These are phyloP conservation scores for Posidonia oceanica DNA, from an alignment of 116 monocot genomes.

Conservation along the genomic window DNA sequence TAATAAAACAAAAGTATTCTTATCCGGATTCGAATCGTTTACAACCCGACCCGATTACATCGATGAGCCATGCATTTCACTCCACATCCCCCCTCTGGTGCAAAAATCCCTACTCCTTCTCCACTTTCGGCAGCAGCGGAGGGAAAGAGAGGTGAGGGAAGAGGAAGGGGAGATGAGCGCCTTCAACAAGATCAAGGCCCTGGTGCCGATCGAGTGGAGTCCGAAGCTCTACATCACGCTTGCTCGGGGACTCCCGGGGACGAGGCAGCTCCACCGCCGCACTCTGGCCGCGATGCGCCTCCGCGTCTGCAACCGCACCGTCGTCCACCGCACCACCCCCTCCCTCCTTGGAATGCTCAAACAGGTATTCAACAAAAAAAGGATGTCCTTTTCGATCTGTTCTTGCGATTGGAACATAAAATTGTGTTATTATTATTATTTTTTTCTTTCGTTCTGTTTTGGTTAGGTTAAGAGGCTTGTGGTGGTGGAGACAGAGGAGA, in stretches of 20 bases:
- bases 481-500: slow-evolving; percentile 84
- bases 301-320: slow-evolving; percentile 87
- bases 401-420: not conserved
- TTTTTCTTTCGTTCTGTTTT: not conserved
- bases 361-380: slow-evolving; percentile 33
- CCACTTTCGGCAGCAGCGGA: not conserved
- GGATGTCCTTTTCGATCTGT: not conserved
- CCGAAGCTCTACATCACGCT: slow-evolving; percentile 75
- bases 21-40: too few relatives aligned
- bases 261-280: slow-evolving; percentile 82
- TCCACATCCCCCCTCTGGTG: too few relatives aligned
- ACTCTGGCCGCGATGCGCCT: slow-evolving; percentile 95
- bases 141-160: not conserved
- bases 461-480: slow-evolving; percentile 84
- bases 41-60: too few relatives aligned
- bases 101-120: not conserved
- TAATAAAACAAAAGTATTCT: too few relatives aligned
- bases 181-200: slow-evolving; percentile 25
- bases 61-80: too few relatives aligned
- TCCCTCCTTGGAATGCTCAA: slow-evolving; percentile 94
- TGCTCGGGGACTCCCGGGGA: slow-evolving; percentile 79
- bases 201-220: slow-evolving; percentile 69
- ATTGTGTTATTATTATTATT: not conserved
- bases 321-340: slow-evolving; percentile 82
- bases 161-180: slow-evolving; percentile 14